Evolutionary conservation across 805 yeast genomes (phyloP).

Genomic region (Kazachstania psychrophila): DNA sequence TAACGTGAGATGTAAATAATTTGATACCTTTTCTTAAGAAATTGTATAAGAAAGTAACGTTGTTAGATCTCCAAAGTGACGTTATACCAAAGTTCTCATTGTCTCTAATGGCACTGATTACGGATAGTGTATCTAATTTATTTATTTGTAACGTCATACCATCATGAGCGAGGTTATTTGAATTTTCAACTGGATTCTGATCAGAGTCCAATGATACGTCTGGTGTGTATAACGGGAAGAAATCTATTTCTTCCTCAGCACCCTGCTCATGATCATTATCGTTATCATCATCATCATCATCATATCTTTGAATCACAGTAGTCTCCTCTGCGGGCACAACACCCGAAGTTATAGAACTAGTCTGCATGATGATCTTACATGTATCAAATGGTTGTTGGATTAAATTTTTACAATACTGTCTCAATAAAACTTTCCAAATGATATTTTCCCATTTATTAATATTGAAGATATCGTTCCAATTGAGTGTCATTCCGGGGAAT

Average conservation of each 20-base stretch:
- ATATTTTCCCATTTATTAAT: constrained; percentile 47
- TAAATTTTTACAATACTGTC: constrained; percentile 59
- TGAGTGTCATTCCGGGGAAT: constrained; percentile 27
- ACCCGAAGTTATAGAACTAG: constrained; percentile 1
- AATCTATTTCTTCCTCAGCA: constrained; percentile 34
- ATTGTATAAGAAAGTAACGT: constrained; percentile 69
- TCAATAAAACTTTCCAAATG: constrained; percentile 50
- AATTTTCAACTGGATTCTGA: too few species aligned
- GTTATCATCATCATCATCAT: too few species aligned
- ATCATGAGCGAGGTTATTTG: too few species aligned
- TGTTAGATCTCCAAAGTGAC: constrained; percentile 64
- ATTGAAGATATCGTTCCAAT: constrained; percentile 59
- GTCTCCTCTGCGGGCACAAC: too few species aligned
- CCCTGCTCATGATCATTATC: constrained; percentile 14
- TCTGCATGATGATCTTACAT: constrained; percentile 67
- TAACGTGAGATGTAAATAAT: neutral
- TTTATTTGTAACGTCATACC: neutral
- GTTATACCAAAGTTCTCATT: constrained; percentile 51
- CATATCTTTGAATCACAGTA: too few species aligned
- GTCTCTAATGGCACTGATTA: constrained; percentile 52
- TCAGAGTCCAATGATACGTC: too few species aligned
- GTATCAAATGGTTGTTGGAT: constrained; percentile 86
- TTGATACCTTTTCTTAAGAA: constrained; percentile 35
- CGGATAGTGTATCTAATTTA: constrained; percentile 50
- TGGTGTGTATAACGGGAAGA: constrained; percentile 9